Base-by-base conservation (phyloP, 345 rosid species). In the Eucalyptus regnans region DNA sequence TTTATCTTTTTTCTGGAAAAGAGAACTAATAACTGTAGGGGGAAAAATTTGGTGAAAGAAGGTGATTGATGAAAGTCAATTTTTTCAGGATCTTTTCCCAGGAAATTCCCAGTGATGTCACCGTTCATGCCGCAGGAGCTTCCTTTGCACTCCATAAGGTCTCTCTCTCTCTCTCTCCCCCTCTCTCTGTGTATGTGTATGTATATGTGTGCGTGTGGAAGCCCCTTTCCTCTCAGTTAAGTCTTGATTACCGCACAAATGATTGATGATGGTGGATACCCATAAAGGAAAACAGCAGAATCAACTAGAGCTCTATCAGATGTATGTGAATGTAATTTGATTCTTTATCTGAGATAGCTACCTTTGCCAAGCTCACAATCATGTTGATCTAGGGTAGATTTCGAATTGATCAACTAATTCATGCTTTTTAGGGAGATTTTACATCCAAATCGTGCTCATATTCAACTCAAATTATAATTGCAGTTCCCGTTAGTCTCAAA, bases 81-180 rank as follows among this genome's bases (percentile, higher is more conserved):
- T 71, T 86, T 86, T 89, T 52, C 96, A 96, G 99, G 99, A 98
- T 98, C 89, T 95, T 95, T 88, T 97, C 98, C 79, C 98, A 97
- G 90, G 99, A 98, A 90, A 96, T 96, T 86, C 96, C 99, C 48
- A 98, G 99, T 92, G 99, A 98, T 93, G 94, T 98, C 88, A 94
- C 93, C 2, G 94, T 96, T 92, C 91, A 94, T 88, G 96, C 94
- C 64, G 98, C 95, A 80, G 98, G 94, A 92, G 89, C 93, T 90
- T 96, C 97, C 52, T 96, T 96, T 91, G 93, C 98, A 64, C 90
- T 98, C 56, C 99, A 96, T 88, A 96, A 96, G 99, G 99, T 96
- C 85, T 11, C 14, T 85, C 20, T 41, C 14, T 23, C 62, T 49
- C 50, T 9, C 29, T 50, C 51, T 0, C 23, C 29, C 58, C 25